Evolutionary conservation across 768 basidiomycete genomes (phyloP), one percentile per base, ranked within the genome.

Genomic region (Mycena venus): DNA sequence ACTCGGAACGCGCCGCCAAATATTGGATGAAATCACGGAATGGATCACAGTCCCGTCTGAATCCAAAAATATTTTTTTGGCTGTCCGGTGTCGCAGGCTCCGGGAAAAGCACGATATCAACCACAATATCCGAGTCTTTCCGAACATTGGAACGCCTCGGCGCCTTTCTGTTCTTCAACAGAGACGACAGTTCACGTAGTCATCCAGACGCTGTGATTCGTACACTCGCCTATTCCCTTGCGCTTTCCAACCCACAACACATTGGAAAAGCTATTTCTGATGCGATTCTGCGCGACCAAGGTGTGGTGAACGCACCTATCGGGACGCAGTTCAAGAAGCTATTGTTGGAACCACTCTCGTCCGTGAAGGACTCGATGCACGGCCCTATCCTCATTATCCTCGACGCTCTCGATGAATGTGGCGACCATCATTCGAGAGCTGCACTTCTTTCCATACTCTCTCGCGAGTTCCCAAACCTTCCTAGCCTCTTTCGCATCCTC

Each of bases 371-470:
- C 5, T 40, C 23, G 2, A 60, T 60, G 2, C 58, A 34, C 6
- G 58, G 58, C 7, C 58, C 58, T 9, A 60, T 60, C n/a, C 23
- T 64, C 19, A n/a, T 64, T 32, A 23, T 64, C 5, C n/a, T 64
- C 3, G 62, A 64, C 21, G 62, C 44, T 27, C 62, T 64, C 27
- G 60, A 62, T 27, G 59, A 61, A 25, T 61, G 59, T n/a, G 59
- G 31, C 10, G 59, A 14, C 23, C 40, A 17, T 17, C 2, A 11
- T 31, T 19, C 38, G n/a, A 11, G 61, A 42, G 6, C 21, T 29
- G 23, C 23, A 19, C 32, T 58, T 21, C 56, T 58, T 31, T 31
- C 56, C 29, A 2, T 58, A 15, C 9, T 58, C 3, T 58, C 56
- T 27, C 10, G 7, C 19, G 56, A 17, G 34, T 32, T 58, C 21